A percentile compares a stretch with the other conserved stretches of the same genome.
These are phyloP conservation scores for Gossypium aridum DNA, from an alignment of 441 rosid genomes.

Conservation along the genomic window DNA sequence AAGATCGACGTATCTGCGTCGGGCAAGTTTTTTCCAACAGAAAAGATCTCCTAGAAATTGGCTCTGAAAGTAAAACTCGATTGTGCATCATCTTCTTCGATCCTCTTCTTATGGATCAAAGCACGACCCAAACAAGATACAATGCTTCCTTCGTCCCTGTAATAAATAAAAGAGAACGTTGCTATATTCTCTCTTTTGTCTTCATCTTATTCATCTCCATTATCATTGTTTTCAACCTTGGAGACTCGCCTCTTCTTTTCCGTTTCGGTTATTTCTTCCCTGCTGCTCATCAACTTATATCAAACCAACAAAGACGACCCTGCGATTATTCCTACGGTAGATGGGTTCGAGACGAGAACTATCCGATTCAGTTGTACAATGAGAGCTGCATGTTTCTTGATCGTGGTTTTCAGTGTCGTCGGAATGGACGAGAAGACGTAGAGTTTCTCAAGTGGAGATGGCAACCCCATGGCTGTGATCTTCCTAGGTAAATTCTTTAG, in stretches of 20 bases:
- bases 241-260: slow-evolving; percentile 13
- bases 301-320: not conserved
- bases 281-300: not conserved
- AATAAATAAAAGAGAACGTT: slow-evolving; percentile 29
- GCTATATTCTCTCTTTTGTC: slow-evolving; percentile 26
- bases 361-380: slow-evolving; percentile 26
- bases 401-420: slow-evolving; percentile 64
- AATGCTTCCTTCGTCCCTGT: slow-evolving; percentile 13
- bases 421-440: slow-evolving; percentile 50
- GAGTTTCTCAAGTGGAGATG: slow-evolving; percentile 77
- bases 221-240: slow-evolving; percentile 25
- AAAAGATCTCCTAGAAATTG: slow-evolving; percentile 9
- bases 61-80: slow-evolving; percentile 16
- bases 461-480: slow-evolving; percentile 72
- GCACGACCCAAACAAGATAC: slow-evolving; percentile 15
- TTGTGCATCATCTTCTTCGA: slow-evolving; percentile 10
- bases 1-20: no score
- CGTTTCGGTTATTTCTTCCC: slow-evolving; percentile 31
- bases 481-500: slow-evolving; percentile 48
- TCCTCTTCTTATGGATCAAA: slow-evolving; percentile 32
- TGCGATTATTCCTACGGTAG: slow-evolving; percentile 67
- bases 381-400: slow-evolving; percentile 80
- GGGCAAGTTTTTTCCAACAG: no score
- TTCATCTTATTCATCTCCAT: slow-evolving; percentile 29
- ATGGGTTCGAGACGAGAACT: slow-evolving; percentile 53